phyloP scores from a whole-genome alignment of 176 grass and related monocot species.

The Lolium perenne region DNA sequence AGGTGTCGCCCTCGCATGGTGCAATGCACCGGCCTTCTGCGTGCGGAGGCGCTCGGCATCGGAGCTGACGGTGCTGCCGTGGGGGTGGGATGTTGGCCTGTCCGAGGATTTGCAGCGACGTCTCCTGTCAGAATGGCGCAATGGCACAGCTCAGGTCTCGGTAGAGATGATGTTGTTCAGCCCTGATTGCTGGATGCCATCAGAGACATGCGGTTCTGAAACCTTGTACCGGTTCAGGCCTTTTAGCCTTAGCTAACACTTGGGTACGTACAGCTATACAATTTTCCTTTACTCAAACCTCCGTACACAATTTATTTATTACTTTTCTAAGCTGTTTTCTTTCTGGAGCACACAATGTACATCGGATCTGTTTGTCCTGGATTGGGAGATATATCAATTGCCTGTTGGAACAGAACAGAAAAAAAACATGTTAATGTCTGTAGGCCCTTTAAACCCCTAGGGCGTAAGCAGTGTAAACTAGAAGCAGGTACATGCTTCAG shows the following conservation, averaged over 20 bases:
- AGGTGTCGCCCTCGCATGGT: background rate
- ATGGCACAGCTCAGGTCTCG: background rate
- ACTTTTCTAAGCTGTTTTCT: conserved; percentile 33
- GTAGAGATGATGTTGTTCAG: conserved; percentile 7
- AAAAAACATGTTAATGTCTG: background rate
- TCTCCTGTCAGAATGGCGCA: background rate
- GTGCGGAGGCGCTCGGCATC: background rate
- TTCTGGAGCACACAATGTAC: conserved; percentile 84
- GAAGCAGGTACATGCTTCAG: background rate
- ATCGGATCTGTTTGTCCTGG: conserved; percentile 86
- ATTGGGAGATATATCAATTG: conserved; percentile 90
- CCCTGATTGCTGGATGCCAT: background rate
- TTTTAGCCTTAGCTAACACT: background rate
- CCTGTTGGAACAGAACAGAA: conserved; percentile 48
- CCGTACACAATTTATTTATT: background rate
- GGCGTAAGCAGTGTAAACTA: background rate
- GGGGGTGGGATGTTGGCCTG: conserved; percentile 8
- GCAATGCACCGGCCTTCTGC: background rate
- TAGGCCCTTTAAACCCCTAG: too few species aligned
- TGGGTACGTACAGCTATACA: too few species aligned
- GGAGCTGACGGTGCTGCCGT: background rate
- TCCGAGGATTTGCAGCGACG: background rate
- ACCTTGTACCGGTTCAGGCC: background rate
- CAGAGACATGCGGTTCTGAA: background rate
- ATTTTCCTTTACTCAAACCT: background rate